These are phyloP conservation scores for Cyberlindnera maritima DNA, from an alignment of 805 yeast species.

Conservation along the genomic window DNA sequence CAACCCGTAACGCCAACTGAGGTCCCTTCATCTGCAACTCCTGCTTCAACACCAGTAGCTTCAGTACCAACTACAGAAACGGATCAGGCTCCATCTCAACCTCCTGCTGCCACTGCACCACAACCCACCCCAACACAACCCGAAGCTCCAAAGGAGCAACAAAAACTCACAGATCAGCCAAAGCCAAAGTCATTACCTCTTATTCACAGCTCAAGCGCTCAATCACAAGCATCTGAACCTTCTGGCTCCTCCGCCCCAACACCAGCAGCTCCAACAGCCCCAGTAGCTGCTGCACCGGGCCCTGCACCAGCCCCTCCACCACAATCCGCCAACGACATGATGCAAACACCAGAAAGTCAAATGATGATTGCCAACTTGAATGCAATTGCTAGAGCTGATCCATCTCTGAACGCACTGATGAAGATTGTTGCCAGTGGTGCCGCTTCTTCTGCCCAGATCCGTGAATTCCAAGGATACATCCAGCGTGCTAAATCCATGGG, in stretches of 20 bases:
- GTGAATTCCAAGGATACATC: constrained; percentile 77
- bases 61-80: neutral
- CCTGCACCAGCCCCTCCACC: constrained; percentile 1
- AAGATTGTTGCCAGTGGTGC: constrained; percentile 80
- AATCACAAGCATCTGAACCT: neutral
- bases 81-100: no score
- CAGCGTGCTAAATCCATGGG: constrained; percentile 78
- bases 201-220: neutral
- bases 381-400: constrained; percentile 73
- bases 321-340: constrained; percentile 37
- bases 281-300: constrained; percentile 9
- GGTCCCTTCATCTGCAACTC: neutral
- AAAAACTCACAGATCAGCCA: neutral
- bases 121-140: neutral
- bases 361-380: constrained; percentile 85
- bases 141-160: neutral
- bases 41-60: neutral
- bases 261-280: constrained; percentile 4
- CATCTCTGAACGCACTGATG: constrained; percentile 69
- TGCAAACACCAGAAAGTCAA: constrained; percentile 63
- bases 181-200: constrained; percentile 2
- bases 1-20: neutral
- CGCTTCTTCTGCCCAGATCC: constrained; percentile 69
- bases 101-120: no score
- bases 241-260: neutral